These are phyloP conservation scores for Pseudoscleropodium purum DNA, from an alignment of 225 moss, liverwort and hornwort species.

Conservation along the genomic window DNA sequence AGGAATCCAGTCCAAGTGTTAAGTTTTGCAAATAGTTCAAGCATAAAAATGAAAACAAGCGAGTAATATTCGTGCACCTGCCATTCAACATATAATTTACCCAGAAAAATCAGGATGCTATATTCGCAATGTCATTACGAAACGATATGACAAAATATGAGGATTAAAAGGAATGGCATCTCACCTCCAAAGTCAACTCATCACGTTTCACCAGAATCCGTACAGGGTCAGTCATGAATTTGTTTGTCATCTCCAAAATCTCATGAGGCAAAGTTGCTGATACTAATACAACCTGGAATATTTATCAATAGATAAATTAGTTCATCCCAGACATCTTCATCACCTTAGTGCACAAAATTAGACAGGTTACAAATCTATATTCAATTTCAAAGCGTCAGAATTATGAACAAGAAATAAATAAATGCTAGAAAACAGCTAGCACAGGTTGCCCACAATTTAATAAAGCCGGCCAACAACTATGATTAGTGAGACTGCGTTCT, in stretches of 20 bases:
- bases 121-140: background rate
- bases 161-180: background rate
- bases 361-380: background rate
- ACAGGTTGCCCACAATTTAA: background rate
- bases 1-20: background rate
- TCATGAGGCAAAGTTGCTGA: conserved; percentile 91
- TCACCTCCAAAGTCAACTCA: conserved; percentile 94
- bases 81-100: background rate
- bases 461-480: background rate
- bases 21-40: background rate
- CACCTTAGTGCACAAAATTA: background rate
- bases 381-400: background rate
- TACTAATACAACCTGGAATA: conserved; percentile 72
- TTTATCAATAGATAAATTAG: background rate
- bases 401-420: background rate
- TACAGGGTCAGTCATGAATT: conserved; percentile 95
- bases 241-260: conserved; percentile 91
- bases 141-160: background rate
- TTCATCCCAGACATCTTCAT: background rate
- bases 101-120: background rate
- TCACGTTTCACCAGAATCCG: conserved; percentile 97
- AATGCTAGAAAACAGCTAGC: background rate
- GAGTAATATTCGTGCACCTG: background rate
- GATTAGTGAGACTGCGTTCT: background rate
- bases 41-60: background rate